A percentile compares a stretch with the other conserved stretches of the same genome.
These are phyloP conservation scores for Beauveria brongniartii DNA, from an alignment of 2,329 filamentous ascomycete genomes.

Conservation along the genomic window DNA sequence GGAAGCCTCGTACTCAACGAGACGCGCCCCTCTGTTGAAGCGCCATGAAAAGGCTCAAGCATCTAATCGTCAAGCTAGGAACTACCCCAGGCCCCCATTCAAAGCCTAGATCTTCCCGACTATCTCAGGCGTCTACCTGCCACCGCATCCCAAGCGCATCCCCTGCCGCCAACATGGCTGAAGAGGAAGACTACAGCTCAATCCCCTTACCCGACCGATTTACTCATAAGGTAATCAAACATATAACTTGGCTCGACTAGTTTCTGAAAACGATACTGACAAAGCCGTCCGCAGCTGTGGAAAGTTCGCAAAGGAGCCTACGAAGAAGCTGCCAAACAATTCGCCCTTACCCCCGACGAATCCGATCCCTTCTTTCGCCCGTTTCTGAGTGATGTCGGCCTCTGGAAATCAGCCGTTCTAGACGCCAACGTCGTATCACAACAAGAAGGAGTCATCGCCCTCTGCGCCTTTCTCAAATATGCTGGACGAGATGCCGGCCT, in stretches of 20 bases:
- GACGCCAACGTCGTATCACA: constrained; percentile 97
- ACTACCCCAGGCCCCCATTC: background rate
- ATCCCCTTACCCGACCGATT: constrained; percentile 74
- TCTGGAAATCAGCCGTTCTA: constrained; percentile 89
- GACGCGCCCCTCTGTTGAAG: background rate
- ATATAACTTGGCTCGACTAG: background rate
- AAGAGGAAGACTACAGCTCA: constrained; percentile 77
- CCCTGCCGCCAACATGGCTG: constrained; percentile 55
- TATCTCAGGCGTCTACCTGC: background rate
- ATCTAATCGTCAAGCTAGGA: constrained; percentile 6
- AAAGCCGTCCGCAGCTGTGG: constrained; percentile 56
- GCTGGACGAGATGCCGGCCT: constrained; percentile 72
- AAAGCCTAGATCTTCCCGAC: background rate
- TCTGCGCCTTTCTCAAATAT: constrained; percentile 89
- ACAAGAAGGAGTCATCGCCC: constrained; percentile 78
- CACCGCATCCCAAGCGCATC: constrained; percentile 7
- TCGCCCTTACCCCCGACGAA: constrained; percentile 78
- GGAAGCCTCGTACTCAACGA: background rate
- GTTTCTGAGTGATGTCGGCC: constrained; percentile 71
- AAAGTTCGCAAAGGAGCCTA: constrained; percentile 95
- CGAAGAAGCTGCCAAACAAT: constrained; percentile 83
- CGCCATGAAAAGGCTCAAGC: constrained; percentile 7
- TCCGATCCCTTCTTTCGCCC: constrained; percentile 77
- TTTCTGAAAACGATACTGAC: background rate
- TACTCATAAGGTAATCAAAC: constrained; percentile 59